phyloP scores from a whole-genome alignment of 2,329 filamentous ascomycete genomes.

The Neocucurbitaria cava region DNA sequence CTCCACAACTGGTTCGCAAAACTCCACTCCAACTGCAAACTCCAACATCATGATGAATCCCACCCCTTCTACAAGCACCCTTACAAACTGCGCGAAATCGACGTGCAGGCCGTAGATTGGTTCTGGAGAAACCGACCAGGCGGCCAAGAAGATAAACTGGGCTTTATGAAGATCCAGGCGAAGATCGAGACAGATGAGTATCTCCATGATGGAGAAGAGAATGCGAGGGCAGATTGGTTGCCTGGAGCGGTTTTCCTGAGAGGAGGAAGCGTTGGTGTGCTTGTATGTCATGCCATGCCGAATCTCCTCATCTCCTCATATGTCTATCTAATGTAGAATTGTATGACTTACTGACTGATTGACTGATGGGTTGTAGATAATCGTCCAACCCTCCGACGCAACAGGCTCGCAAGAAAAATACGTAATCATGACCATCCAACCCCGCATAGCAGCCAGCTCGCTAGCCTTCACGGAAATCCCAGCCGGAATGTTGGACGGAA shows the following conservation, averaged over 20 bases:
- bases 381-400: slow-evolving; percentile 59
- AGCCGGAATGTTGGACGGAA: slow-evolving; percentile 67
- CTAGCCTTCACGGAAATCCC: slow-evolving; percentile 64
- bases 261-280: slow-evolving; percentile 64
- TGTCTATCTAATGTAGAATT: too few relatives aligned
- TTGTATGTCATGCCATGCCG: slow-evolving; percentile 49
- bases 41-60: slow-evolving; percentile 51
- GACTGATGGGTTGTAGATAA: too few relatives aligned
- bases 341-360: too few relatives aligned
- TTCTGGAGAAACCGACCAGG: slow-evolving; percentile 51
- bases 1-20: slow-evolving; percentile 63
- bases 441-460: slow-evolving; percentile 63
- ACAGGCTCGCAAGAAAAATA: slow-evolving; percentile 49
- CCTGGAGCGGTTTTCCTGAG: slow-evolving; percentile 65
- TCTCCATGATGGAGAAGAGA: slow-evolving; percentile 15
- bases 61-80: slow-evolving; percentile 62
- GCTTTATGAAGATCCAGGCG: slow-evolving; percentile 64
- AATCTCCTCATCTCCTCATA: too few relatives aligned
- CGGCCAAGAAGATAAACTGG: slow-evolving; percentile 48
- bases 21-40: slow-evolving; percentile 56
- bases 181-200: slow-evolving; percentile 60
- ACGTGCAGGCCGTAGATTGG: slow-evolving; percentile 62
- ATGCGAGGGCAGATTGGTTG: slow-evolving; percentile 50
- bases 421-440: slow-evolving; percentile 63
- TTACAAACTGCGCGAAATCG: slow-evolving; percentile 60